Evolutionary conservation across 179 eudicot genomes (phyloP).

Genomic region (Gypsophila paniculata): DNA sequence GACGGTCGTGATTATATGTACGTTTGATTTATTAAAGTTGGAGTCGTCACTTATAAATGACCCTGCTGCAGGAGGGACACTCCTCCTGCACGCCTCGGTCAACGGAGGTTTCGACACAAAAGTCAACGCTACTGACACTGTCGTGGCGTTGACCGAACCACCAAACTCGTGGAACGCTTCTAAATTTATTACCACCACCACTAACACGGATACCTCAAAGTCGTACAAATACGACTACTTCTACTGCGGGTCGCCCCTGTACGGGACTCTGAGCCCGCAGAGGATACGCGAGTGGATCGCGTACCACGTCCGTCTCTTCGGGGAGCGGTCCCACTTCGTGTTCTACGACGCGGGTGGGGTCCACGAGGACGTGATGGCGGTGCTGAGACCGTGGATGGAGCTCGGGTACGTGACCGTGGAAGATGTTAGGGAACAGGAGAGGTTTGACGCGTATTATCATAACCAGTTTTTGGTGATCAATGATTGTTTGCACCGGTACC

Average conservation of each 20-base stretch:
- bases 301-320: slow-evolving; percentile 59
- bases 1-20: slow-evolving; percentile 62
- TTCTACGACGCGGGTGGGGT: slow-evolving; percentile 82
- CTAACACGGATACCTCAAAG: too few species aligned
- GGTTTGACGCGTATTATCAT: slow-evolving; percentile 86
- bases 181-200: slow-evolving; percentile 22
- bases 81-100: slow-evolving; percentile 47
- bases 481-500: slow-evolving; percentile 66
- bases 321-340: slow-evolving; percentile 62
- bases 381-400: slow-evolving; percentile 72
- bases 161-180: slow-evolving; percentile 24
- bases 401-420: slow-evolving; percentile 63
- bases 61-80: slow-evolving; percentile 34
- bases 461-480: slow-evolving; percentile 72
- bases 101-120: slow-evolving; percentile 44
- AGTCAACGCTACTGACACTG: slow-evolving; percentile 33
- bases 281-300: slow-evolving; percentile 82
- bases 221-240: slow-evolving; percentile 55
- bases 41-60: too few species aligned
- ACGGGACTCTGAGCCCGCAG: slow-evolving; percentile 65
- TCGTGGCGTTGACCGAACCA: slow-evolving; percentile 42
- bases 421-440: slow-evolving; percentile 60
- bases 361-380: slow-evolving; percentile 51
- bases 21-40: slow-evolving; percentile 45
- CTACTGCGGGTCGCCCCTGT: slow-evolving; percentile 73